These are phyloP conservation scores for Mallotus repandus DNA, from an alignment of 441 rosid species.

Conservation along the genomic window DNA sequence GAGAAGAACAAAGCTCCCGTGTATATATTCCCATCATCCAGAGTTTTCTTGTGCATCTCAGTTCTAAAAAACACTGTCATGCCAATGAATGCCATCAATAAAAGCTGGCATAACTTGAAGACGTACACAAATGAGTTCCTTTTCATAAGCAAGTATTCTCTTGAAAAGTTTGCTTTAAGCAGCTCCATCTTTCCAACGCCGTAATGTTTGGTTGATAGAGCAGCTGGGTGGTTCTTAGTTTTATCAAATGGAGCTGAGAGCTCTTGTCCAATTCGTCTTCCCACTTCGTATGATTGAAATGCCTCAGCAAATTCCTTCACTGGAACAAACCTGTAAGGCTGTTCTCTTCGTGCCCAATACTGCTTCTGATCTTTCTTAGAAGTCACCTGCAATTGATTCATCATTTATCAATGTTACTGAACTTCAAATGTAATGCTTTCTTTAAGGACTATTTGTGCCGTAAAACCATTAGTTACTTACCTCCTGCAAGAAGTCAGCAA, in stretches of 20 bases:
- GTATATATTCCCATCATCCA: no score
- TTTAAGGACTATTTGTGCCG: no score
- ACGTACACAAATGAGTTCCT: conserved; percentile 82
- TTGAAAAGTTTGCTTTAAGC: conserved; percentile 57
- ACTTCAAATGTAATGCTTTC: no score
- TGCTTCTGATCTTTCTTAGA: conserved; percentile 89
- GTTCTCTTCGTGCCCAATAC: conserved; percentile 60
- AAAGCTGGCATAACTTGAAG: conserved; percentile 72
- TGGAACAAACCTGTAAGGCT: conserved; percentile 60
- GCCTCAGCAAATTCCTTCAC: conserved; percentile 69
- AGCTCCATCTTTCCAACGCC: conserved; percentile 64
- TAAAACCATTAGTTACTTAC: no score
- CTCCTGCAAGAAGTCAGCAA: conserved; percentile 87
- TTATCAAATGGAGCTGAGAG: conserved; percentile 61
- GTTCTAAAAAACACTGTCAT: conserved; percentile 74
- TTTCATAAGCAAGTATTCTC: conserved; percentile 80
- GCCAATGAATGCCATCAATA: conserved; percentile 36
- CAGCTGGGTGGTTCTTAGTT: conserved; percentile 73
- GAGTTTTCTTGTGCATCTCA: conserved; percentile 58
- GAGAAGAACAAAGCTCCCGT: conserved; percentile 64
- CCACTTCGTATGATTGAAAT: conserved; percentile 70
- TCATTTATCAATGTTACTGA: no score
- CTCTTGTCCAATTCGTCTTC: conserved; percentile 48
- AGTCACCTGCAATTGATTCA: no score
- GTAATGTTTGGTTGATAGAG: conserved; percentile 55